A percentile compares a stretch with the other conserved stretches of the same genome.
phyloP scores from a whole-genome alignment of 805 yeast genomes.

The Kregervanrija fluxuum region DNA sequence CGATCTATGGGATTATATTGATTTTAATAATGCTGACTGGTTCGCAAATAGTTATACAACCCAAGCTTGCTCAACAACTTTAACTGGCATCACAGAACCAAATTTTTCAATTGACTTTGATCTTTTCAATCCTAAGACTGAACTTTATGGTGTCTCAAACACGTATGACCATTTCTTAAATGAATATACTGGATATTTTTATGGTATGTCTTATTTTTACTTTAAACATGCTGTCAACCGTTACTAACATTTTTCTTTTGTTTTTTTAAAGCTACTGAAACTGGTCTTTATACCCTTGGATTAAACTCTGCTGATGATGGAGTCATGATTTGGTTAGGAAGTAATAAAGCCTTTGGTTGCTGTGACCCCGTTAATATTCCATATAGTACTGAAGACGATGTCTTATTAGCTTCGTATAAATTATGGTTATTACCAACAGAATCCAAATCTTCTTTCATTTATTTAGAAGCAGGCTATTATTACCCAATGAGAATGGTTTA shows the following conservation, averaged over 20 bases:
- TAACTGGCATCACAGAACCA: slow-evolving; percentile 4
- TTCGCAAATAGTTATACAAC: slow-evolving; percentile 5
- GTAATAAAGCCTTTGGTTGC: slow-evolving; percentile 28
- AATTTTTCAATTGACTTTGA: not conserved
- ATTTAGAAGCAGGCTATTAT: slow-evolving; percentile 8
- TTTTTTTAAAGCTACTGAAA: slow-evolving; percentile 13
- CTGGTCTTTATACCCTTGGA: slow-evolving; percentile 24
- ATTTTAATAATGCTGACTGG: slow-evolving; percentile 2
- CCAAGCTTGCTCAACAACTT: slow-evolving; percentile 1
- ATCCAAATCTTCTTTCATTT: slow-evolving; percentile 5
- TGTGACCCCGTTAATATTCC: slow-evolving; percentile 15
- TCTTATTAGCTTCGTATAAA: slow-evolving; percentile 3
- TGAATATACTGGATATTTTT: slow-evolving; percentile 15
- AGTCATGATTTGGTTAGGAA: slow-evolving; percentile 26
- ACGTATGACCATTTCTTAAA: not conserved
- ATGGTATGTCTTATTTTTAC: not conserved
- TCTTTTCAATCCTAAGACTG: too few relatives aligned
- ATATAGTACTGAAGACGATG: not conserved
- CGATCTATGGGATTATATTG: slow-evolving; percentile 1
- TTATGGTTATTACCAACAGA: not conserved
- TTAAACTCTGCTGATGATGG: slow-evolving; percentile 24
- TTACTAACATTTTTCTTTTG: too few relatives aligned
- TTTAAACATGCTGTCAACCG: too few relatives aligned
- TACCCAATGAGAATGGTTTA: slow-evolving; percentile 14
- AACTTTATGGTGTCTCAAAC: not conserved